A percentile compares a stretch with the other conserved stretches of the same genome.
These are phyloP conservation scores for Xylaria curta DNA, from an alignment of 495 filamentous ascomycete species.

Conservation along the genomic window DNA sequence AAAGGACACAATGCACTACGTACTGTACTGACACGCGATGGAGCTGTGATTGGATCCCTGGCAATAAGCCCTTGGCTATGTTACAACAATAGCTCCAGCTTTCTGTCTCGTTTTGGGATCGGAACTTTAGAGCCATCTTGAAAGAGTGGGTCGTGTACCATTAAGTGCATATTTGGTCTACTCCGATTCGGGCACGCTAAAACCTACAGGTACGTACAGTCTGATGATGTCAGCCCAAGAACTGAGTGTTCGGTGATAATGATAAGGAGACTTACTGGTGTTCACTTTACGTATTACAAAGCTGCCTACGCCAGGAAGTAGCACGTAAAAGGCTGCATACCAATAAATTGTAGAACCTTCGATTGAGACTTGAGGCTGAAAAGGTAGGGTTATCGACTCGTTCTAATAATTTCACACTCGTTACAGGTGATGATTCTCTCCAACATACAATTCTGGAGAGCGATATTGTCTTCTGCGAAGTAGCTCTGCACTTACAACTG, in stretches of 20 bases:
- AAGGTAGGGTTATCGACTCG: constrained; percentile 24
- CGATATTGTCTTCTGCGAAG: background rate
- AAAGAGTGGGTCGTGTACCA: constrained; percentile 1
- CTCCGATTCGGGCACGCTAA: constrained; percentile 5
- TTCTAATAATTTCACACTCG: constrained; percentile 8
- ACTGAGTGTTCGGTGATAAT: constrained; percentile 19
- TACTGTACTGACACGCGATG: constrained; percentile 33
- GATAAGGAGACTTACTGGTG: background rate
- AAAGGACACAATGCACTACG: constrained; percentile 46
- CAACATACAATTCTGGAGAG: background rate
- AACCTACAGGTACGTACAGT: no score
- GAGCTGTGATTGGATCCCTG: constrained; percentile 44
- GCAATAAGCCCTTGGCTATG: constrained; percentile 12
- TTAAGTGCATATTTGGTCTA: constrained; percentile 22
- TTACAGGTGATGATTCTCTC: background rate
- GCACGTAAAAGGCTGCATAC: constrained; percentile 3
- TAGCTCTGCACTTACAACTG: background rate
- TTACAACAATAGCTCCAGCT: constrained; percentile 18
- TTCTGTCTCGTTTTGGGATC: constrained; percentile 12
- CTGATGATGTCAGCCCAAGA: constrained; percentile 28
- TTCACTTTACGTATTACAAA: constrained; percentile 39
- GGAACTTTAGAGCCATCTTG: background rate
- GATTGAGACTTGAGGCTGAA: constrained; percentile 3
- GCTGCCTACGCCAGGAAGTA: constrained; percentile 24
- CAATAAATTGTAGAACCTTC: constrained; percentile 40